Evolutionary conservation across 129 eudicot species (phyloP), one percentile per base, ranked within the genome.

Genomic region (Rutidosis leptorrhynchoides): DNA sequence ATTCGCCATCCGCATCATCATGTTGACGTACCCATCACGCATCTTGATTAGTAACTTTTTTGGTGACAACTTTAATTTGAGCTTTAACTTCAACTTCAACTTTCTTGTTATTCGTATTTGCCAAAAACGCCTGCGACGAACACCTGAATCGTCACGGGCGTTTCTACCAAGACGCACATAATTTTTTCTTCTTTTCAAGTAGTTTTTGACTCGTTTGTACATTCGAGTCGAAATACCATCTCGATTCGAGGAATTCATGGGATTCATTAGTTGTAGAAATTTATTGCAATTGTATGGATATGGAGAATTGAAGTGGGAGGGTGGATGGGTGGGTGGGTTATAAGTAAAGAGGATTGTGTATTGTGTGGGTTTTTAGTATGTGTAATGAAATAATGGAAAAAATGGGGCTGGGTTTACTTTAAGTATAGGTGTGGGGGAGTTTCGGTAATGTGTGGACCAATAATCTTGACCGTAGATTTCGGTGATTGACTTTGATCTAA

Each of bases 111-210:
- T 25, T 45, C 48, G 51, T 9, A 77, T 35, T 49, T 67, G 27
- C 85, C 85, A 76, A 69, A 67, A 72, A 32, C 79, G 70, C 16
- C 43, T 26, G 60, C 45, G 24, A 8, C 16, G 74, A 0, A n/a
- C 16, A 2, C 62, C 77, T 22, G 73, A 42, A 49, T 75, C 79
- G 15, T 37, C 22, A 35, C 48, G 58, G 20, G 7, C 45, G 17
- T 21, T 45, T 33, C 81, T 81, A 17, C 52, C 56, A 14, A 91
- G 74, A 5, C 82, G 76, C 67, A 63, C 15, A 74, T 91, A 91
- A n/a, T 82, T 82, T 25, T 82, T 82, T 29, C 84, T 80, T 58
- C 87, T 61, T 7, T 79, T 75, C 89, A 94, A 85, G 66, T 91
- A 91, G 1, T 81, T 64, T 69, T 71, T 81, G n/a, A 85, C 62